These are phyloP conservation scores for Phytophthora brassicae DNA, from an alignment of 352 stramenopile genomes.

Conservation along the genomic window DNA sequence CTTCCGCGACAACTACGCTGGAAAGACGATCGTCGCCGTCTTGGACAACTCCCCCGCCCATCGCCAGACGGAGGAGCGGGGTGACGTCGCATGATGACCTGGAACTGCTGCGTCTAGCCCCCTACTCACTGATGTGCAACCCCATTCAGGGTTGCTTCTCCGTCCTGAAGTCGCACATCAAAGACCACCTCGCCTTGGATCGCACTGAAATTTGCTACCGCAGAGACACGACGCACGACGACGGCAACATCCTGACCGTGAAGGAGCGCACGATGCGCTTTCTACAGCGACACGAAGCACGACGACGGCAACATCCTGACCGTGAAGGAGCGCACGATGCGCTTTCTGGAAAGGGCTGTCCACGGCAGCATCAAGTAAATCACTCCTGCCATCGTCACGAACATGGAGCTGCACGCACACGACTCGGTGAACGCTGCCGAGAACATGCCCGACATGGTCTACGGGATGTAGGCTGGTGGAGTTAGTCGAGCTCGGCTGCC, in stretches of 20 bases:
- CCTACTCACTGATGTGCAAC: background rate
- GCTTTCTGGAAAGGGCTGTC: background rate
- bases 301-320: background rate
- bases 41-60: constrained; percentile 1
- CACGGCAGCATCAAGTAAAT: background rate
- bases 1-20: background rate
- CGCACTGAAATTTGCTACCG: background rate
- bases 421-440: background rate
- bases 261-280: background rate
- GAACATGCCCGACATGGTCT: background rate
- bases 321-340: background rate
- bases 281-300: no score
- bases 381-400: background rate
- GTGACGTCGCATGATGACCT: background rate
- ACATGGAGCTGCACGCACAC: background rate
- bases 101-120: background rate
- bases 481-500: background rate
- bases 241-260: background rate
- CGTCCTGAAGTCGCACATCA: background rate
- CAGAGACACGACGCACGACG: background rate
- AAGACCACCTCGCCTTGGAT: background rate
- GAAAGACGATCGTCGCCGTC: constrained; percentile 3
- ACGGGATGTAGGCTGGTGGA: background rate
- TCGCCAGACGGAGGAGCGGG: background rate
- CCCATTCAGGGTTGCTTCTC: background rate